These are phyloP conservation scores for Alternaria panax DNA, from an alignment of 2,329 filamentous ascomycete genomes.

Conservation along the genomic window DNA sequence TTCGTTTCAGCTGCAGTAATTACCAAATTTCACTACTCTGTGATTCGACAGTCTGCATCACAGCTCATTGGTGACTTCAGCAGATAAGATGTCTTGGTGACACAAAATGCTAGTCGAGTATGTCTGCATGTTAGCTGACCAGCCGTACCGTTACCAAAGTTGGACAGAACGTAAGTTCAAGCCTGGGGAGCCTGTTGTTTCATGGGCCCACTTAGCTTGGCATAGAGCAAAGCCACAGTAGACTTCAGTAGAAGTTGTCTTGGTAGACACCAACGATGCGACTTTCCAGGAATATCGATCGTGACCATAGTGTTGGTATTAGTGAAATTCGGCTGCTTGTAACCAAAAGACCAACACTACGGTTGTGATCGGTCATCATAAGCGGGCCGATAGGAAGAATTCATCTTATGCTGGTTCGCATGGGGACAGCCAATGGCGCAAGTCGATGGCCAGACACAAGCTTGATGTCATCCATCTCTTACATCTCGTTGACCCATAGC, in stretches of 20 bases:
- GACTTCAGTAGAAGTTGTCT: not conserved
- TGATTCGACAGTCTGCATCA: not conserved
- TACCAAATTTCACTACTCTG: not conserved
- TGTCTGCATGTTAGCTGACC: not conserved
- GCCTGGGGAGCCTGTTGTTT: not conserved
- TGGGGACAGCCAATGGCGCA: not conserved
- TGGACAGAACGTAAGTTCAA: not conserved
- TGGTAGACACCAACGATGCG: not conserved
- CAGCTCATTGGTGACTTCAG: constrained; percentile 1
- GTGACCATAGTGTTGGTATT: not conserved
- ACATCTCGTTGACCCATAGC: not conserved
- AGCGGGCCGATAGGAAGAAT: not conserved
- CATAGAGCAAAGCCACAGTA: not conserved
- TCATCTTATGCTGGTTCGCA: not conserved
- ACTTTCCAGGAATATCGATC: not conserved
- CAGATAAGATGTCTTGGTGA: not conserved
- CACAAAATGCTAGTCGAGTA: not conserved
- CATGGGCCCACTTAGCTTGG: not conserved
- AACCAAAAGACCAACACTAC: not conserved
- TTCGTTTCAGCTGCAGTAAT: constrained; percentile 1
- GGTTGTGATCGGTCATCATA: not conserved
- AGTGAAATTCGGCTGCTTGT: not conserved
- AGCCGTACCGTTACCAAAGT: not conserved
- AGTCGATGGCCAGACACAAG: not conserved
- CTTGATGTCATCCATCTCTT: constrained; percentile 1